Evolutionary conservation across 2,329 filamentous ascomycete species (phyloP).

Genomic region (Microsporum audouinii): DNA sequence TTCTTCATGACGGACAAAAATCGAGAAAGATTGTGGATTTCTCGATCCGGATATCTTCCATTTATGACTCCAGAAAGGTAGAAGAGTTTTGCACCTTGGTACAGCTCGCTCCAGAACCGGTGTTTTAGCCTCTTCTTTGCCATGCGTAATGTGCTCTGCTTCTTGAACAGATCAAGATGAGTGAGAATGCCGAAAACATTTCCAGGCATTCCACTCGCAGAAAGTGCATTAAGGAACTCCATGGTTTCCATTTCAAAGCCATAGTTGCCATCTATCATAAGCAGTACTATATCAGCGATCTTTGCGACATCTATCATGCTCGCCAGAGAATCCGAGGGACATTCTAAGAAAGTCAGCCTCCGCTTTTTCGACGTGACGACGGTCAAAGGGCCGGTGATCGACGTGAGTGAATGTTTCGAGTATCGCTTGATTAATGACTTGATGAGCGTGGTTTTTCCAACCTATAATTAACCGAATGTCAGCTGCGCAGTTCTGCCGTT

Average conservation of each 20-base stretch:
- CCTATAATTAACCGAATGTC: slow-evolving; percentile 20
- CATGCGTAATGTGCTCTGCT: slow-evolving; percentile 79
- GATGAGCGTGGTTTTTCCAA: slow-evolving; percentile 86
- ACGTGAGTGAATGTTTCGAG: slow-evolving; percentile 84
- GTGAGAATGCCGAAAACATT: slow-evolving; percentile 97
- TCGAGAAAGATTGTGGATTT: slow-evolving; percentile 87
- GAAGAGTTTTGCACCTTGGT: slow-evolving; percentile 93
- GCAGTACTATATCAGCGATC: slow-evolving; percentile 88
- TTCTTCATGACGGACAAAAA: slow-evolving; percentile 99
- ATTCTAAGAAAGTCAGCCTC: slow-evolving; percentile 90
- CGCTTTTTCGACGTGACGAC: slow-evolving; percentile 94
- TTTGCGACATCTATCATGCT: slow-evolving; percentile 97
- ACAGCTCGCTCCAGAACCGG: slow-evolving; percentile 90
- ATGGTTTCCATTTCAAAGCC: slow-evolving; percentile 99
- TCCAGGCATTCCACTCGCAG: slow-evolving; percentile 93
- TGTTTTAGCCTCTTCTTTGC: slow-evolving; percentile 96
- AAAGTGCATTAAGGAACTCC: slow-evolving; percentile 92
- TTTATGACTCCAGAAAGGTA: slow-evolving; percentile 95
- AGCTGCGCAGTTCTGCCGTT: background rate
- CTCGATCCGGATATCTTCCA: slow-evolving; percentile 88
- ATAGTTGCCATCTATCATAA: slow-evolving; percentile 98
- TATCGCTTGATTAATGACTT: slow-evolving; percentile 91
- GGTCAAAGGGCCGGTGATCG: slow-evolving; percentile 84
- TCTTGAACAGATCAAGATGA: slow-evolving; percentile 88
- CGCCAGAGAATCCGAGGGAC: slow-evolving; percentile 82